Conservation (phyloP, 179 eudicot genomes). For the Carnegiea gigantea region DNA sequence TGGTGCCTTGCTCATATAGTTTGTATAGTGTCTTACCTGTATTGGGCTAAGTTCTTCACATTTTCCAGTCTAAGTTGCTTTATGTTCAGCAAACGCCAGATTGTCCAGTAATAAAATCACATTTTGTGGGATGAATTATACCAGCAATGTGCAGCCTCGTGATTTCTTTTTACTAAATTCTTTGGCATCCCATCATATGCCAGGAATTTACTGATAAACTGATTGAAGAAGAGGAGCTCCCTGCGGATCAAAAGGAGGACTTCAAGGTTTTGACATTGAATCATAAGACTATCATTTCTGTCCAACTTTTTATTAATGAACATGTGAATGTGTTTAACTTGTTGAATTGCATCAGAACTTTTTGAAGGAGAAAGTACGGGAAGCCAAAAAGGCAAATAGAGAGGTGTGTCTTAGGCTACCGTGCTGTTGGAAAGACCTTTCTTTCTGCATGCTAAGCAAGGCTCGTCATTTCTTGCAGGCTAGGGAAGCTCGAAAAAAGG, state of each 20-base stretch:
- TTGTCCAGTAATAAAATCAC: no score
- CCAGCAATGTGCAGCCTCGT: not conserved
- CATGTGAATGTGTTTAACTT: not conserved
- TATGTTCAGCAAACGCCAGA: not conserved
- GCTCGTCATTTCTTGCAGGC: slow-evolving; percentile 47
- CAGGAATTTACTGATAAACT: slow-evolving; percentile 81
- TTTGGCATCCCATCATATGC: not conserved
- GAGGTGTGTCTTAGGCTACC: slow-evolving; percentile 45
- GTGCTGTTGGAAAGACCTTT: not conserved
- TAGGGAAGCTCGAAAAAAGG: slow-evolving; percentile 79
- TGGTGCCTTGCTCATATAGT: not conserved
- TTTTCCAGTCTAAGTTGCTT: not conserved
- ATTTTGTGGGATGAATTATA: not conserved
- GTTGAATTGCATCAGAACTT: slow-evolving; percentile 45
- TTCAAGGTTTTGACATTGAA: slow-evolving; percentile 53
- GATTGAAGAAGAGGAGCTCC: slow-evolving; percentile 64
- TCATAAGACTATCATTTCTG: not conserved
- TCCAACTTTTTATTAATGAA: not conserved
- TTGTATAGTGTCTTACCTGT: not conserved
- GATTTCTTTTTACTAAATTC: slow-evolving; percentile 5
- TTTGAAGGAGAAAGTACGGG: slow-evolving; percentile 73
- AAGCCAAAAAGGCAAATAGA: slow-evolving; percentile 70
- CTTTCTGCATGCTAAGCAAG: not conserved
- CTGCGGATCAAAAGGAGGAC: slow-evolving; percentile 69
- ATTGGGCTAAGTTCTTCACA: not conserved